A percentile compares a stretch with the other conserved stretches of the same genome.
Conservation (phyloP, 148 eudicot genomes). For the Fagopyrum esculentum region DNA sequence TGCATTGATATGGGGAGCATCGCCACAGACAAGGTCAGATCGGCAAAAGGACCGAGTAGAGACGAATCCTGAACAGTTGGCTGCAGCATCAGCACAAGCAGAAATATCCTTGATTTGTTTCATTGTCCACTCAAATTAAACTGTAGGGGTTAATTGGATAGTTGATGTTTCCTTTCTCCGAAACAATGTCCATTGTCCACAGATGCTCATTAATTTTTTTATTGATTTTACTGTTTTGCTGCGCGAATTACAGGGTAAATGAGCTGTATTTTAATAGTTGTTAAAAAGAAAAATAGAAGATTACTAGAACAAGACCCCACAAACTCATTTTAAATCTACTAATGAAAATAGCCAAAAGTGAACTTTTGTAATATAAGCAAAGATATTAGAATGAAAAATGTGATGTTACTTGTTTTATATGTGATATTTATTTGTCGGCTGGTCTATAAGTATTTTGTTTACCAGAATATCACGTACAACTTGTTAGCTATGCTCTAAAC, state of each 20-base stretch:
- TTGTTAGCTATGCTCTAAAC: background rate
- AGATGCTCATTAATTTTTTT: background rate
- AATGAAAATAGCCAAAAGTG: background rate
- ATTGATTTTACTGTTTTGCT: background rate
- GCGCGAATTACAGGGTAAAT: background rate
- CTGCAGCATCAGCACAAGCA: constrained; percentile 93
- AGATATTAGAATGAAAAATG: background rate
- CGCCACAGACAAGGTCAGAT: constrained; percentile 93
- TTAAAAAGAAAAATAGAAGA: background rate
- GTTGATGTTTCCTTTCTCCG: background rate
- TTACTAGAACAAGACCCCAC: background rate
- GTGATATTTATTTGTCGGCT: background rate
- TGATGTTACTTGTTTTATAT: background rate
- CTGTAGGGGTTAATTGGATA: background rate
- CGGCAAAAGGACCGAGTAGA: constrained; percentile 93
- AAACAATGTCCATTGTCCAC: background rate
- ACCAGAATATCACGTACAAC: background rate
- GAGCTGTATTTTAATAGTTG: background rate
- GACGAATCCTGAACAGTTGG: constrained; percentile 96
- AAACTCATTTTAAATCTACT: background rate
- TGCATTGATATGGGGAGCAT: constrained; percentile 96
- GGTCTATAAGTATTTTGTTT: background rate
- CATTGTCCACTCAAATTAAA: constrained; percentile 3
- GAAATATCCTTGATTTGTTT: constrained; percentile 77
- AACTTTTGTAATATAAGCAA: background rate